These are phyloP conservation scores for Boletus subcaerulescens DNA, from an alignment of 768 basidiomycete species.

Conservation along the genomic window DNA sequence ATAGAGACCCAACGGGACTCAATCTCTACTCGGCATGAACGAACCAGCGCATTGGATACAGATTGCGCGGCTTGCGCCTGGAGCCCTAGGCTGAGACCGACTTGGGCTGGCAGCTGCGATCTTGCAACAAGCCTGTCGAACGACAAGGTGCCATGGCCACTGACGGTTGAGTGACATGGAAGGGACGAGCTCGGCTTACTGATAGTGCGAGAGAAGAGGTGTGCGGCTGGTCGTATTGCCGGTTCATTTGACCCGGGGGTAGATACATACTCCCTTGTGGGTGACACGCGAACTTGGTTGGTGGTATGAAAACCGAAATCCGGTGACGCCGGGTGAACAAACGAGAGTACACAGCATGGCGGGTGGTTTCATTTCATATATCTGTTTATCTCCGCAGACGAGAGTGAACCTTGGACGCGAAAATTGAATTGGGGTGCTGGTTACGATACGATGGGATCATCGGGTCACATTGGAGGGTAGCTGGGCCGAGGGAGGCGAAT, in stretches of 20 bases:
- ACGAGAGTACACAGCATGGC: constrained; percentile 5
- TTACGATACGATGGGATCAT: constrained; percentile 11
- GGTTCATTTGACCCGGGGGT: constrained; percentile 5
- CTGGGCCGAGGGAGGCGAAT: neutral
- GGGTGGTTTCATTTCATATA: constrained; percentile 8
- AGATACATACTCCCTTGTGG: neutral
- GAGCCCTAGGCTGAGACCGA: neutral
- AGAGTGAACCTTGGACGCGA: neutral
- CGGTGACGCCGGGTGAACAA: constrained; percentile 1
- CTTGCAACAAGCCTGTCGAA: neutral
- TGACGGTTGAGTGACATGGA: neutral
- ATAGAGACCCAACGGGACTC: constrained; percentile 1
- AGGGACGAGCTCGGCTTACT: neutral
- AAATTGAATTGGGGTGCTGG: constrained; percentile 8
- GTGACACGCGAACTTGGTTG: neutral
- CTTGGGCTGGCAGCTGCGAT: neutral
- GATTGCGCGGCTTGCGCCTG: neutral
- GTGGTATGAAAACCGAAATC: neutral
- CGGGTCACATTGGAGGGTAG: neutral
- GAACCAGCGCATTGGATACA: neutral
- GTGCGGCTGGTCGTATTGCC: constrained; percentile 4
- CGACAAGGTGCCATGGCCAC: neutral
- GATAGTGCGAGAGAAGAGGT: neutral
- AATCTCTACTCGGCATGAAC: neutral
- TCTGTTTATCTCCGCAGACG: constrained; percentile 26